Base-by-base conservation (phyloP, 345 rosid genomes). In the Erysimum cheiranthoides region DNA sequence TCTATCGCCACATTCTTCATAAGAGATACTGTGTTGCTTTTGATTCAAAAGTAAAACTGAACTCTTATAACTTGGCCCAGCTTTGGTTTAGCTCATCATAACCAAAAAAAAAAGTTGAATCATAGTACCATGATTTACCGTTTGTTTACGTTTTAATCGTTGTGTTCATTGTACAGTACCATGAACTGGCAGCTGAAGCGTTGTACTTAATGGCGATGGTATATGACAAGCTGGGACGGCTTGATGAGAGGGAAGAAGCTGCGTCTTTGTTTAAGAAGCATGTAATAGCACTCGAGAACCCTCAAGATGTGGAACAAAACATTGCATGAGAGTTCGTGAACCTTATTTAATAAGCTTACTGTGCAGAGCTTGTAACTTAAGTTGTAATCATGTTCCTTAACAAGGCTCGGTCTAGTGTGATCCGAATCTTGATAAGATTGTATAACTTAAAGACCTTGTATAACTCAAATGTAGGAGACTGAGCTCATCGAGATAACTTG, bases 151-250 rank as follows among this genome's bases (percentile, higher is more conserved):
- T 35, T 11, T 30, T 6, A 18, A 39, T 31, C 31, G 5, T 31
- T 69, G 58, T 34, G 68, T 63, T 14, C 76, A 58, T 17, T 74
- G 56, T 47, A 34, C 91, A 92, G 98, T 93, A 89, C 79, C 96
- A 90, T 80, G 99, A 93, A 82, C 66, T 90, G 79, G 92, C 90
- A 45, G 94, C 93, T 0, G 96, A 92, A 84, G 86, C 92, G 14
- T 89, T 83, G 72, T 90, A 93, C 73, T 82, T 90, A 82, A 87
- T 82, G 89, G 93, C 96, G 31, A 75, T 87, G 43, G 81, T 82
- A 49, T 87, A 63, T 52, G 87, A 92, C 88, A 86, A 88, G 74
- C 42, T 92, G 76, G 93, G 92, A 49, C 78, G 47, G 51, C 10
- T 68, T 13, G 83, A 82, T 51, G 82, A 92, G 66, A 86, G 99